Conservation (phyloP, 805 yeast genomes). For the Nakazawaea anatomiae region DNA sequence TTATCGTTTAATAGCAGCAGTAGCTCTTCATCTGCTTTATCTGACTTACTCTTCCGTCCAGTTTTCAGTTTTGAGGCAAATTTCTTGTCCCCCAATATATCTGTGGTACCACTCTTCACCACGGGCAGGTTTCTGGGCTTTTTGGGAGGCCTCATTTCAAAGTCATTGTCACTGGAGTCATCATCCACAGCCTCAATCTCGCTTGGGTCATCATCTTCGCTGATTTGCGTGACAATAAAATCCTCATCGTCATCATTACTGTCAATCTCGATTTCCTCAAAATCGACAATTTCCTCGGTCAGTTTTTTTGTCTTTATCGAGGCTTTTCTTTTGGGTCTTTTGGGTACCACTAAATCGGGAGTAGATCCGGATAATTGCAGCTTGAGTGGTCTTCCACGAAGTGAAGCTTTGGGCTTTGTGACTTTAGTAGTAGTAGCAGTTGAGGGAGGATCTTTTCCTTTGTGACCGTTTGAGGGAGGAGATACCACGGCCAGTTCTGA, state of each 20-base stretch:
- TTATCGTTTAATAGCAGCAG: not conserved
- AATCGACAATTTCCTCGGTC: not conserved
- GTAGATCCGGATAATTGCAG: not conserved
- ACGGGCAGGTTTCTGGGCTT: not conserved
- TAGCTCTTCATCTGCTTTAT: not conserved
- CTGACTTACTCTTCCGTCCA: not conserved
- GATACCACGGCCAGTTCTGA: too few relatives aligned
- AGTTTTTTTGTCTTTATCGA: not conserved
- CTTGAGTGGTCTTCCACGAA: not conserved
- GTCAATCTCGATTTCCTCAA: not conserved
- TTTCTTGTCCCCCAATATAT: too few relatives aligned
- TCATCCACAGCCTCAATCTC: conserved; percentile 6
- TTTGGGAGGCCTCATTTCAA: conserved; percentile 9
- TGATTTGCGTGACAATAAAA: not conserved
- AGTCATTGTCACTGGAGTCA: not conserved
- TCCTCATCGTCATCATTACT: conserved; percentile 1
- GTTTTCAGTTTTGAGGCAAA: not conserved
- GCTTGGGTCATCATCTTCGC: not conserved
- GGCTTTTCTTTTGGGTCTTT: not conserved
- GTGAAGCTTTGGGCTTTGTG: not conserved
- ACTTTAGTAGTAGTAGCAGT: too few relatives aligned
- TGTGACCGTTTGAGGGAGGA: too few relatives aligned
- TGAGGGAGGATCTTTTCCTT: too few relatives aligned
- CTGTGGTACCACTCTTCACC: too few relatives aligned
- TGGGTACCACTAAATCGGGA: not conserved